A percentile compares a stretch with the other conserved stretches of the same genome.
These are phyloP conservation scores for Boletus patriciae DNA, from an alignment of 768 basidiomycete species.

Conservation along the genomic window DNA sequence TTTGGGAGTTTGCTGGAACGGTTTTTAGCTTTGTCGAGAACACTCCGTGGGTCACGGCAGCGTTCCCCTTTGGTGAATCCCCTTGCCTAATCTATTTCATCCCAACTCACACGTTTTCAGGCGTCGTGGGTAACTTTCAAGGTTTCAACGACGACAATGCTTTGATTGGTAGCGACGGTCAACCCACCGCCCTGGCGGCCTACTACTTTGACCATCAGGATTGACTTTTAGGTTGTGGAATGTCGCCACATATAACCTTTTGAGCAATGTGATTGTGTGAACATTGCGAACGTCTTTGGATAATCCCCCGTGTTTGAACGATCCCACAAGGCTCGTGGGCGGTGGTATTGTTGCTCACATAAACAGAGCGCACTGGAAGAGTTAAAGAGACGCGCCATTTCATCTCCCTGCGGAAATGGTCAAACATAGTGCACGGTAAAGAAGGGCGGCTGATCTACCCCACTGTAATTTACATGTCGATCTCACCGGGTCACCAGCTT, in stretches of 20 bases:
- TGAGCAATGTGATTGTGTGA: constrained; percentile 20
- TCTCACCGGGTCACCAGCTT: too few species aligned
- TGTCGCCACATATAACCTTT: constrained; percentile 22
- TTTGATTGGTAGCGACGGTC: constrained; percentile 36
- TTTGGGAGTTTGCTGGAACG: constrained; percentile 46
- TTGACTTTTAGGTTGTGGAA: constrained; percentile 1
- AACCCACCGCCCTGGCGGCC: constrained; percentile 53
- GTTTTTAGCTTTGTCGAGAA: constrained; percentile 46
- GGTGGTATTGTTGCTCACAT: constrained; percentile 12
- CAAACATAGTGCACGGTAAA: too few species aligned
- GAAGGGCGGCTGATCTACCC: too few species aligned
- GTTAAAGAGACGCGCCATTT: neutral
- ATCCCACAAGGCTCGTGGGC: neutral
- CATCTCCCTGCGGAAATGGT: constrained; percentile 28
- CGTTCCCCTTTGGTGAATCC: constrained; percentile 62
- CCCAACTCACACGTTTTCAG: constrained; percentile 34
- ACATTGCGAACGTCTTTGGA: neutral
- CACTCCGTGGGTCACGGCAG: constrained; percentile 37
- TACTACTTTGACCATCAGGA: constrained; percentile 41
- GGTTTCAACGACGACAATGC: constrained; percentile 54
- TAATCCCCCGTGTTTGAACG: neutral
- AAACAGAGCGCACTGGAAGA: neutral
- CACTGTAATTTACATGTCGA: too few species aligned
- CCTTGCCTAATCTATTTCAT: neutral
- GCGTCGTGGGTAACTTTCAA: constrained; percentile 49